phyloP scores from a whole-genome alignment of 2,329 filamentous ascomycete species.

The Neonectria neomacrospora region DNA sequence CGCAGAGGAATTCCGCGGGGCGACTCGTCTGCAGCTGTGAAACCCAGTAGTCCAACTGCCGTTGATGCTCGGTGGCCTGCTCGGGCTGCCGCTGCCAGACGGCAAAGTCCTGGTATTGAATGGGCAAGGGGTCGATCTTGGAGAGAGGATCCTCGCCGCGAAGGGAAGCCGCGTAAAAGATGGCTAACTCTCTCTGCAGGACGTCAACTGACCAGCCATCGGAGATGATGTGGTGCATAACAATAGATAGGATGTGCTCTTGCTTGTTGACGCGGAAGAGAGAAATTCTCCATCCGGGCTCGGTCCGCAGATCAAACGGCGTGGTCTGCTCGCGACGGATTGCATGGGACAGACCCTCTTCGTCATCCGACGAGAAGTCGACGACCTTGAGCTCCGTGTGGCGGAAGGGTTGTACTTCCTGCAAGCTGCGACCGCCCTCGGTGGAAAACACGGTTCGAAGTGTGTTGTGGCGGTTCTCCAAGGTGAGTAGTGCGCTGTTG shows the following conservation, averaged over 20 bases:
- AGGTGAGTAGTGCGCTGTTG: constrained; percentile 12
- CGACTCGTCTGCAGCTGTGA: constrained; percentile 4
- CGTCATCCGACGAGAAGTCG: constrained; percentile 3
- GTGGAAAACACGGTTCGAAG: constrained; percentile 32
- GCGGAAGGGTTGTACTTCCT: constrained; percentile 20
- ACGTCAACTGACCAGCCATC: constrained; percentile 38
- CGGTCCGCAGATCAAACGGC: constrained; percentile 22
- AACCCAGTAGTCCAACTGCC: constrained; percentile 5
- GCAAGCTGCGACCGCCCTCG: constrained; percentile 8
- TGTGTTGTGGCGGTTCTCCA: constrained; percentile 35
- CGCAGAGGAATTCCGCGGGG: constrained; percentile 25
- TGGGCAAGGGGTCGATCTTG: background rate
- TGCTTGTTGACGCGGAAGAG: constrained; percentile 15
- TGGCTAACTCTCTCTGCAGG: constrained; percentile 18
- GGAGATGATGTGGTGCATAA: constrained; percentile 37
- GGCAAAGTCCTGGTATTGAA: constrained; percentile 3
- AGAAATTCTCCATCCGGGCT: constrained; percentile 27
- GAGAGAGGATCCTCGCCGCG: constrained; percentile 8
- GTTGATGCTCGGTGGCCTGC: background rate
- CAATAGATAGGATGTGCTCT: constrained; percentile 25
- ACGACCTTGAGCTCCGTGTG: background rate
- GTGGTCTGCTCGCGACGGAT: constrained; percentile 24
- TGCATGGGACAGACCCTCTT: background rate
- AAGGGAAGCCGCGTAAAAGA: constrained; percentile 10
- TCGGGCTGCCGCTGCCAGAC: background rate